Evolutionary conservation across 1,139 yeast genomes (phyloP), one percentile per base, ranked within the genome.

Genomic region (Suhomyces choctaworum): DNA sequence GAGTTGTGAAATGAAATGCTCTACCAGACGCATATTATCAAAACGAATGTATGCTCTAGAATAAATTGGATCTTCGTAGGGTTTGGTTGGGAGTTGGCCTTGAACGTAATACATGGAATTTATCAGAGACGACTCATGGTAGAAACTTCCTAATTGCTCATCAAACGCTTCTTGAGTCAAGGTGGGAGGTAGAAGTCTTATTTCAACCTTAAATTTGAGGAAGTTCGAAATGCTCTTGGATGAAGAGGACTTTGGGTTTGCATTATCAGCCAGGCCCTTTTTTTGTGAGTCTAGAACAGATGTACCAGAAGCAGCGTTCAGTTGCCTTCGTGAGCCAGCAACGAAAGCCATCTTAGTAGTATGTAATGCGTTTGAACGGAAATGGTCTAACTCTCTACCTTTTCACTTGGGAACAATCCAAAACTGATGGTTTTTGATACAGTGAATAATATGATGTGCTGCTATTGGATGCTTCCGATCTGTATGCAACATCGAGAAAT

Each of bases 151-250:
- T 4, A 58, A 42, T 27, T 52, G 47, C 3, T 40, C 32, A 13
- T 41, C 38, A 37, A 67, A 67, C 22, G 51, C 60, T 0, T 43
- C 44, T 30, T 56, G 54, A 2, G 47, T 37, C 20, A 68, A 35
- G 7, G 39, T 48, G 1, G 75, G 70, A 1, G 74, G 73, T 21
- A 70, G 45, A 15, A 56, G 47, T 23, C 74, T 52, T 5, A 69
- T 42, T 2, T 63, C 64, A 3, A 66, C 34, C 36, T 62, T 62
- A 11, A 29, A 24, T 8, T 17, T 27, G 4, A 19, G 14, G 4
- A 16, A 8, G 19, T 19, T 13, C 6, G 24, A 15, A n/a, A 22
- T 22, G n/a, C n/a, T n/a, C 16, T 15, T 29, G 5, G 34, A 29
- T 7, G 31, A 29, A 11, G 37, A 29, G 12, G 20, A 17, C 8